phyloP scores from a whole-genome alignment of 495 filamentous ascomycete genomes.

The Hypoxylon fuscum region DNA sequence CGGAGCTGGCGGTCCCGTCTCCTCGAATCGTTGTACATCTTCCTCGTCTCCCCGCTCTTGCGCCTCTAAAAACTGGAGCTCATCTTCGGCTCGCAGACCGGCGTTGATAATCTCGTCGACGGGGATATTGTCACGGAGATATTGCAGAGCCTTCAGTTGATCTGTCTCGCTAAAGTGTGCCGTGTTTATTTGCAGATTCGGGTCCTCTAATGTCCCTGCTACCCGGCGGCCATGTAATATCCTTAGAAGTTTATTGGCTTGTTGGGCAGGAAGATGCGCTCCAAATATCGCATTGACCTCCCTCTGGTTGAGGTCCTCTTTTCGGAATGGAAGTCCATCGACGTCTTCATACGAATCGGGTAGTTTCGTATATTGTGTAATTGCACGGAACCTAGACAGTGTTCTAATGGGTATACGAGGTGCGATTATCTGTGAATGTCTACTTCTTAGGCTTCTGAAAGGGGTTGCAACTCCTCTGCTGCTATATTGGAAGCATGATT shows the following conservation, averaged over 20 bases:
- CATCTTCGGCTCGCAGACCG: constrained; percentile 62
- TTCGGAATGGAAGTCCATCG: constrained; percentile 58
- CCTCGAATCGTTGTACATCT: constrained; percentile 33
- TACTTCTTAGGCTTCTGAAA: background rate
- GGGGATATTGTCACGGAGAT: constrained; percentile 72
- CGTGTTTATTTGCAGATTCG: constrained; percentile 43
- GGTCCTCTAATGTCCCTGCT: constrained; percentile 76
- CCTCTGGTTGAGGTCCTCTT: constrained; percentile 55
- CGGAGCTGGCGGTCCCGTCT: constrained; percentile 46
- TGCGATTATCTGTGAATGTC: constrained; percentile 19
- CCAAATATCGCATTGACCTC: constrained; percentile 74
- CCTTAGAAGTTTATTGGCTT: constrained; percentile 71
- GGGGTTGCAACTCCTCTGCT: constrained; percentile 17
- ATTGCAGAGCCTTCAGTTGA: constrained; percentile 65
- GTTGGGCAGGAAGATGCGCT: constrained; percentile 51
- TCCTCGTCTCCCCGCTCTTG: constrained; percentile 54
- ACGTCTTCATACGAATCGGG: constrained; percentile 57
- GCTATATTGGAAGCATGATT: constrained; percentile 37
- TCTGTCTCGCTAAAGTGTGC: constrained; percentile 44
- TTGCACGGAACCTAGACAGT: constrained; percentile 41
- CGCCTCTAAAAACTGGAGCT: constrained; percentile 68
- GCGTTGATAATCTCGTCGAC: constrained; percentile 77
- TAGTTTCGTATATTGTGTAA: constrained; percentile 54
- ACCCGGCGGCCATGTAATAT: constrained; percentile 79
- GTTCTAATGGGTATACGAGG: constrained; percentile 42